Conservation (phyloP, 2,329 filamentous ascomycete species). For the Neobulgaria alba region DNA sequence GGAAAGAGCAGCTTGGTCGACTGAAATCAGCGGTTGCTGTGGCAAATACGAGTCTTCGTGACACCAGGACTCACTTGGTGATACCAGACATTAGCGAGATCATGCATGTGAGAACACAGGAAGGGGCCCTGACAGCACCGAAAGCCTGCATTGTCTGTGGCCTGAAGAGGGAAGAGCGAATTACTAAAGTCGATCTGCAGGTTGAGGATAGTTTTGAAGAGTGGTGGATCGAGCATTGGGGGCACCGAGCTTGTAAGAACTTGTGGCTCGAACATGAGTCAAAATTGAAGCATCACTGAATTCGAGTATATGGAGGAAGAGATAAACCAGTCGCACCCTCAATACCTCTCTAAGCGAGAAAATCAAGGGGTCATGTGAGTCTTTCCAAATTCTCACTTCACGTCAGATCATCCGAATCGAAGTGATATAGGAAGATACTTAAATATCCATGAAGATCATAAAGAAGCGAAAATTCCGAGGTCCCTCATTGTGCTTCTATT, state of each 20-base stretch:
- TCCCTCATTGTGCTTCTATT: too few relatives aligned
- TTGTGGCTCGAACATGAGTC: slow-evolving; percentile 78
- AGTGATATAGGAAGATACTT: too few relatives aligned
- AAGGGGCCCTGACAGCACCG: slow-evolving; percentile 64
- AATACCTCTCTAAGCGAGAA: too few relatives aligned
- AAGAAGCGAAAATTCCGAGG: too few relatives aligned
- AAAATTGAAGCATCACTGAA: slow-evolving; percentile 56
- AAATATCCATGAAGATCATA: too few relatives aligned
- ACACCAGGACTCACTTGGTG: slow-evolving; percentile 25
- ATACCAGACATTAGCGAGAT: slow-evolving; percentile 65
- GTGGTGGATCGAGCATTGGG: slow-evolving; percentile 93
- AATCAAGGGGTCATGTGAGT: too few relatives aligned
- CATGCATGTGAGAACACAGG: slow-evolving; percentile 59
- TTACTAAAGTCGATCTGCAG: slow-evolving; percentile 60
- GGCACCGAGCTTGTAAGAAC: slow-evolving; percentile 66
- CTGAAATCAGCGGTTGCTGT: slow-evolving; percentile 64
- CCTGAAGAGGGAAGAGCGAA: slow-evolving; percentile 76
- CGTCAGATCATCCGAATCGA: too few relatives aligned
- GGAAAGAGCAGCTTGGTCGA: slow-evolving; percentile 67
- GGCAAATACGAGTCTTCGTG: slow-evolving; percentile 40
- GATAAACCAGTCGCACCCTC: too few relatives aligned
- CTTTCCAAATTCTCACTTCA: too few relatives aligned
- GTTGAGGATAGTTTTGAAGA: slow-evolving; percentile 89
- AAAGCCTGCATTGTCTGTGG: slow-evolving; percentile 81
- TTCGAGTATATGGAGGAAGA: too few relatives aligned